Conservation (phyloP, 2,329 filamentous ascomycete species). For the Periconia digitata region DNA sequence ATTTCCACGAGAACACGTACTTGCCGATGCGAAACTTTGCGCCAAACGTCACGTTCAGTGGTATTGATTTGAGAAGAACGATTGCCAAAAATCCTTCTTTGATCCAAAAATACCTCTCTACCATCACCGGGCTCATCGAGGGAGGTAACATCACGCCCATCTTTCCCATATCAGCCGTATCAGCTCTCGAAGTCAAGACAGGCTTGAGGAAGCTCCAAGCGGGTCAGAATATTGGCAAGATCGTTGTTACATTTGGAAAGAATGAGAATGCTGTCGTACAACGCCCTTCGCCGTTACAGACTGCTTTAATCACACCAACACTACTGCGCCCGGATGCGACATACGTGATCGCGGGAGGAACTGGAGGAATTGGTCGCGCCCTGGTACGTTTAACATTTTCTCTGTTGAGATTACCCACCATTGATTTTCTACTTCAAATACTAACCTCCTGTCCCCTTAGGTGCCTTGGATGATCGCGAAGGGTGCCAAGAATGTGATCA, state of each 20-base stretch:
- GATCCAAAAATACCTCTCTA: background rate
- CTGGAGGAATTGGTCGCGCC: background rate
- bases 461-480: background rate
- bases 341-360: background rate
- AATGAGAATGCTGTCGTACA: background rate
- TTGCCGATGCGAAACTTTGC: slow-evolving; percentile 5
- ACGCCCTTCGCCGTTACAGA: background rate
- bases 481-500: background rate
- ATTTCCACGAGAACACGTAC: background rate
- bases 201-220: slow-evolving; percentile 10
- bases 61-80: background rate
- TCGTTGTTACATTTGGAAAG: background rate
- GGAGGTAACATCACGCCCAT: background rate
- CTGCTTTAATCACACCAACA: background rate
- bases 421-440: too few relatives aligned
- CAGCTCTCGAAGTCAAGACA: background rate
- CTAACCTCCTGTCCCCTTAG: too few relatives aligned
- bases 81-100: background rate
- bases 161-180: background rate
- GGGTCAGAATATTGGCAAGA: slow-evolving; percentile 4
- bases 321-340: background rate
- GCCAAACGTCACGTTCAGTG: background rate
- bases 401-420: too few relatives aligned
- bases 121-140: background rate
- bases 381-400: too few relatives aligned